Evolutionary conservation across 352 stramenopile genomes (phyloP), one percentile per base, ranked within the genome.

Genomic region (Pythium insidiosum): DNA sequence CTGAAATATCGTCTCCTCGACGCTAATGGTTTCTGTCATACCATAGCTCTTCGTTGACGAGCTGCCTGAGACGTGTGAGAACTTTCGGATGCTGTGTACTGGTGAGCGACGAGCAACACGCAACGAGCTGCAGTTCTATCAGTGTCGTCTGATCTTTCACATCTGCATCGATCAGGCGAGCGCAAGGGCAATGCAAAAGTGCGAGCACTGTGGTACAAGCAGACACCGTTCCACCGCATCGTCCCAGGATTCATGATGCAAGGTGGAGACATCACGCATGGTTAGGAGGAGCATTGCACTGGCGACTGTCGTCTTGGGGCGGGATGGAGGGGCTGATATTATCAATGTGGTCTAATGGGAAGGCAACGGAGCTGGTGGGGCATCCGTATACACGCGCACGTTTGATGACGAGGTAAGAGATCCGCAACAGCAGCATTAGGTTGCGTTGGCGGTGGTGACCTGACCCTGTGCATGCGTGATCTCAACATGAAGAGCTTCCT

Each of bases 211-310:
- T 85, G 67, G 60, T 99, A 95, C 86, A 98, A 99, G 65, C 90
- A 91, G 47, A 90, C 69, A 35, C 82, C 69, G 4, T 98, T 99
- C 66, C 96, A 99, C 50, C 87, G 95, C n/a, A 83, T 99, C n/a
- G 95, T 98, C 49, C 95, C 95, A 19, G 91, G 95, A 29, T 99
- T 98, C 55, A 99, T 99, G 94, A 95, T 98, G 65, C 95, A 99
- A 66, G 88, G 90, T 20, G 94, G 95, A 10, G 95, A 98, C 64
- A 77, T 86, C 43, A 97, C 86, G 0, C 76, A 88, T 47, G 90
- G 87, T 88, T 9, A n/a, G n/a, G n/a, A 47, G 30, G 34, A 16
- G 12, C 5, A 15, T 18, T 42, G 10, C 18, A 9, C 24, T 3
- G n/a, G 5, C 1, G 25, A 13, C 26, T 52, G 16, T 15, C 23